A percentile compares a stretch with the other conserved stretches of the same genome.
phyloP scores from a whole-genome alignment of 164 flowering plant species.

The Cinnamomum micranthum region DNA sequence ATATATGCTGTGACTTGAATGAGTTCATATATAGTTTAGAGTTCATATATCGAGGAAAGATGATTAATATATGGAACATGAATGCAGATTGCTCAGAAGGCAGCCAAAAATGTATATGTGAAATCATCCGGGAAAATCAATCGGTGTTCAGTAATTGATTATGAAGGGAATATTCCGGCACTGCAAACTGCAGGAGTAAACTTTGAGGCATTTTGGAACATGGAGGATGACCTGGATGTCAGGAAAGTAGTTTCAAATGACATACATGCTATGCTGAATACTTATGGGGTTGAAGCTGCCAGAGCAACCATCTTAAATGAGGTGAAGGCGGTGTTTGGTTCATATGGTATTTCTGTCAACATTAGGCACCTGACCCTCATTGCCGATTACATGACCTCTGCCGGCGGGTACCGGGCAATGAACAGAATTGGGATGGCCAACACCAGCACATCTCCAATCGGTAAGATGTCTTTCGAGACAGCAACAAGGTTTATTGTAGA shows the following conservation, averaged over 20 bases:
- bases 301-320: conserved; percentile 70
- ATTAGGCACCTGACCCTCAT: conserved; percentile 66
- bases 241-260: conserved; percentile 55
- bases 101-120: conserved; percentile 66
- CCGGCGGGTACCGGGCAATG: conserved; percentile 77
- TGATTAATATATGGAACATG: neutral
- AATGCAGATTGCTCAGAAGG: conserved; percentile 70
- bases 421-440: conserved; percentile 72
- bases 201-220: conserved; percentile 56
- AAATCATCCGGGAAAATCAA: conserved; percentile 60
- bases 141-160: conserved; percentile 41
- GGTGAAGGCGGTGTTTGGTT: conserved; percentile 52
- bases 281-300: conserved; percentile 96
- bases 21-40: too few species aligned
- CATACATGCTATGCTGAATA: conserved; percentile 58
- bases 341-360: conserved; percentile 66
- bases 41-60: too few species aligned
- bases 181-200: conserved; percentile 75
- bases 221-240: conserved; percentile 74
- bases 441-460: conserved; percentile 62
- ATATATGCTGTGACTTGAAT: too few species aligned
- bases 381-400: conserved; percentile 88
- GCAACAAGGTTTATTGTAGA: conserved; percentile 73
- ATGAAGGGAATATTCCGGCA: conserved; percentile 35
- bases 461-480: conserved; percentile 81